Base-by-base conservation (phyloP, 2,329 filamentous ascomycete genomes). In the Dactylella cylindrospora region DNA sequence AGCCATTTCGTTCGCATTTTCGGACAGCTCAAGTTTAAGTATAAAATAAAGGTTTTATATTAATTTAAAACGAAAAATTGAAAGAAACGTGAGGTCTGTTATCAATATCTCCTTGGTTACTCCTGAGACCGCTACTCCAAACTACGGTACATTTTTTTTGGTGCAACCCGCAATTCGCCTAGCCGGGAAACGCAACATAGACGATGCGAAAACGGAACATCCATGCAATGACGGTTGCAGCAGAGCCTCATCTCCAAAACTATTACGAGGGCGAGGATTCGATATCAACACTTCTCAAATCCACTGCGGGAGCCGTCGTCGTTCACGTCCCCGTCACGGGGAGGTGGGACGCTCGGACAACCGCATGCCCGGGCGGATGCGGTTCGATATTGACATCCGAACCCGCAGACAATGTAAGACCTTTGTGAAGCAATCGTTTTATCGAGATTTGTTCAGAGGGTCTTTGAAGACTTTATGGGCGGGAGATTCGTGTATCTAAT, bases 181-280 rank as follows among this genome's bases (percentile, higher is more conserved):
- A n/a, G n/a, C n/a, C n/a, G n/a, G n/a, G n/a, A n/a, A n/a, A n/a
- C 22, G 29, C 35, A 26, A 28, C 35, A 39, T 31, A 29, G 38
- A 44, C 13, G 23, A 61, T 61, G 55, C 35, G 47, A 43, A 61
- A 61, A 52, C 40, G 47, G 38, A 33, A 39, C n/a, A 41, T 47
- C n/a, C 33, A 38, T 31, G 47, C 29, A 22, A 40, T 41, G 20
- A 39, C 35, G 15, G 46, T 22, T 31, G 41, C 35, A 22, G 47
- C 31, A 36, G 47, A 26, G 25, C 40, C 41, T 25, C 40, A 36
- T n/a, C n/a, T n/a, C n/a, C n/a, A n/a, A 20, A 26, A 5, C 28
- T 10, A 25, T 35, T 33, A 50, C 31, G 38, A 59, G 38, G n/a
- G 39, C 13, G 29, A 29, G n/a, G n/a, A n/a, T n/a, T 25, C 22